phyloP scores from a whole-genome alignment of 2,329 filamentous ascomycete genomes.

The Aspergillus fischeri region DNA sequence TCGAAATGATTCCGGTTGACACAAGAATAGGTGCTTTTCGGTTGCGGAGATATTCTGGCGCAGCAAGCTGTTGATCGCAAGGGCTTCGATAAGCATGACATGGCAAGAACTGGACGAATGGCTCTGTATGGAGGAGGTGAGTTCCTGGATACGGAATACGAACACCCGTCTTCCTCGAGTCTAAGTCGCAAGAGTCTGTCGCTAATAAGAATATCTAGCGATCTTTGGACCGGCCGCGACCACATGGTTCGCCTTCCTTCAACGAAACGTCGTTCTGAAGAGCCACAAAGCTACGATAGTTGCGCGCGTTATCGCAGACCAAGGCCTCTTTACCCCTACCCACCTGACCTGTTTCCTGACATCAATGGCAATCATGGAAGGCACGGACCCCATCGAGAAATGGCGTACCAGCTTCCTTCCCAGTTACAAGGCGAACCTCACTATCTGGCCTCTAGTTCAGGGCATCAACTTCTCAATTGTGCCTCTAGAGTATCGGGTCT shows the following conservation, averaged over 20 bases:
- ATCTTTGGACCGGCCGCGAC: conserved; percentile 86
- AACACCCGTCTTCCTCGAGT: background rate
- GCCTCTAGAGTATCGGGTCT: conserved; percentile 74
- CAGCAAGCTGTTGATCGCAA: conserved; percentile 86
- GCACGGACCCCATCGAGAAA: conserved; percentile 62
- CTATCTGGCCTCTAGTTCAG: conserved; percentile 84
- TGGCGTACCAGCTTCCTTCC: conserved; percentile 65
- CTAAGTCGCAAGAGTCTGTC: background rate
- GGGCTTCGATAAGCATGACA: conserved; percentile 71
- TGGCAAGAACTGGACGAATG: conserved; percentile 46
- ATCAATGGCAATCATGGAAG: conserved; percentile 80
- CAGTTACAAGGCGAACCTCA: conserved; percentile 77
- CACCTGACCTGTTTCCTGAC: conserved; percentile 78
- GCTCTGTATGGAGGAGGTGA: conserved; percentile 47
- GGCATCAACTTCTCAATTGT: conserved; percentile 82
- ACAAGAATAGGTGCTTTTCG: conserved; percentile 68
- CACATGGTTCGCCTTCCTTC: conserved; percentile 79
- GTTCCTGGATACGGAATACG: conserved; percentile 4
- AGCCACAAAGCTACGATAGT: conserved; percentile 65
- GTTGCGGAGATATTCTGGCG: conserved; percentile 82
- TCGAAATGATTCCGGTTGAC: background rate
- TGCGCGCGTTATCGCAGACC: conserved; percentile 75
- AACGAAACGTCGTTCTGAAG: conserved; percentile 63
- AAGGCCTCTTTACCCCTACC: conserved; percentile 76
- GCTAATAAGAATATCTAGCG: conserved; percentile 33